Conservation (phyloP, 2,329 filamentous ascomycete species). For the Aureobasidium sp. region DNA sequence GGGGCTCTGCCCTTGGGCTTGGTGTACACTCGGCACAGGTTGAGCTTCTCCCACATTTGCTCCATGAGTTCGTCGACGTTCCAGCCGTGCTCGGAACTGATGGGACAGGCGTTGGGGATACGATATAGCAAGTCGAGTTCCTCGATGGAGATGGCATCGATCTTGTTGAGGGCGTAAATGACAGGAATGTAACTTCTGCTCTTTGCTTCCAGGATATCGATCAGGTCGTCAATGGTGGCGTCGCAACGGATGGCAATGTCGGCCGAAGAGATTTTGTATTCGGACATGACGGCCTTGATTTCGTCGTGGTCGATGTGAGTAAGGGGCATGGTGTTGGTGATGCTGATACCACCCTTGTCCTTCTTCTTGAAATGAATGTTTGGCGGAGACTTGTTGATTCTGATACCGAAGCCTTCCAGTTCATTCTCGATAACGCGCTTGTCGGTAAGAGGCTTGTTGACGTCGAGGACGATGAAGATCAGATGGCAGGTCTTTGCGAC, state of each 20-base stretch:
- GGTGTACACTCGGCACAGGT: constrained; percentile 86
- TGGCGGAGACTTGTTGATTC: constrained; percentile 92
- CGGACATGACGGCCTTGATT: constrained; percentile 95
- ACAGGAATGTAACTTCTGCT: constrained; percentile 97
- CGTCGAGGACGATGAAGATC: constrained; percentile 96
- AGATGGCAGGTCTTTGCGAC: constrained; percentile 98
- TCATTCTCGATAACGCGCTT: constrained; percentile 93
- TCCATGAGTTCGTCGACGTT: constrained; percentile 96
- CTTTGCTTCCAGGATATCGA: constrained; percentile 91
- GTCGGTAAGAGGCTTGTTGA: constrained; percentile 96
- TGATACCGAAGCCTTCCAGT: constrained; percentile 92
- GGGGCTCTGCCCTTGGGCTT: constrained; percentile 95
- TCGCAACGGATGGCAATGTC: constrained; percentile 98
- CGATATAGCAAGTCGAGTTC: constrained; percentile 93
- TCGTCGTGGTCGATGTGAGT: constrained; percentile 91
- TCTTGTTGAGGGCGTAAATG: constrained; percentile 98
- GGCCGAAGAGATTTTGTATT: constrained; percentile 93
- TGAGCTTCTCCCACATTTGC: constrained; percentile 97
- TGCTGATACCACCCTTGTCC: constrained; percentile 93
- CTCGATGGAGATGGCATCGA: constrained; percentile 95
- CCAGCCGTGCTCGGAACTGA: constrained; percentile 92
- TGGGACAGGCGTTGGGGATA: constrained; percentile 93
- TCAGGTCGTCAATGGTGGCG: constrained; percentile 92
- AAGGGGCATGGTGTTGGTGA: constrained; percentile 88
- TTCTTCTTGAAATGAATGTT: constrained; percentile 99